A percentile compares a stretch with the other conserved stretches of the same genome.
Evolutionary conservation across 2,329 filamentous ascomycete species (phyloP).

Genomic region (Cladobotryum mycophilum): DNA sequence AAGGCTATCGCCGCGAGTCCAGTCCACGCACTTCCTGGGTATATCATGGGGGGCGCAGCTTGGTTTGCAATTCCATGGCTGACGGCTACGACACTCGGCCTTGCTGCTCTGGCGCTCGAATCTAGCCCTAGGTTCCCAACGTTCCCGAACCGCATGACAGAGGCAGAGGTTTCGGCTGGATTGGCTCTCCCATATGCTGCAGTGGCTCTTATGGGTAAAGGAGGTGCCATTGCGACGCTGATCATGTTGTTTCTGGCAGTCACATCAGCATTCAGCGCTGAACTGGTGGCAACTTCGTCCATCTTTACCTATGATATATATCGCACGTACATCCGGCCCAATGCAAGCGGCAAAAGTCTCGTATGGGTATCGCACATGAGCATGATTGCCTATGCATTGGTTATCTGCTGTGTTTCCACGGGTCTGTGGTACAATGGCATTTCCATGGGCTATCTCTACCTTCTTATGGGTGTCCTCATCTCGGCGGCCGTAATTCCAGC

Average conservation of each 20-base stretch:
- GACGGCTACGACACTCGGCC: constrained; percentile 80
- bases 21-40: constrained; percentile 79
- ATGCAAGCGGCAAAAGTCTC: constrained; percentile 65
- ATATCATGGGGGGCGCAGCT: constrained; percentile 76
- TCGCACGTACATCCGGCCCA: constrained; percentile 77
- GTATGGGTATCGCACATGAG: constrained; percentile 73
- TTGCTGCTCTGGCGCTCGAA: constrained; percentile 75
- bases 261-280: constrained; percentile 74
- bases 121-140: constrained; percentile 65
- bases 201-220: constrained; percentile 73
- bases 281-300: constrained; percentile 80
- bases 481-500: constrained; percentile 79
- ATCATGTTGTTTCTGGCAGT: constrained; percentile 88
- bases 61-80: constrained; percentile 96
- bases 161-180: constrained; percentile 72
- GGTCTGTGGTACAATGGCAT: constrained; percentile 70
- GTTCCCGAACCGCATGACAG: constrained; percentile 64
- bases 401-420: constrained; percentile 73
- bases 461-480: constrained; percentile 90
- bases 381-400: constrained; percentile 63
- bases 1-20: constrained; percentile 87
- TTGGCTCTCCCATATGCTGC: constrained; percentile 81
- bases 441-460: constrained; percentile 81
- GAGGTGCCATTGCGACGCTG: constrained; percentile 71
- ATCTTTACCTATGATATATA: constrained; percentile 87